phyloP scores from a whole-genome alignment of 257 asterid genomes.

The Haberlea rhodopensis region DNA sequence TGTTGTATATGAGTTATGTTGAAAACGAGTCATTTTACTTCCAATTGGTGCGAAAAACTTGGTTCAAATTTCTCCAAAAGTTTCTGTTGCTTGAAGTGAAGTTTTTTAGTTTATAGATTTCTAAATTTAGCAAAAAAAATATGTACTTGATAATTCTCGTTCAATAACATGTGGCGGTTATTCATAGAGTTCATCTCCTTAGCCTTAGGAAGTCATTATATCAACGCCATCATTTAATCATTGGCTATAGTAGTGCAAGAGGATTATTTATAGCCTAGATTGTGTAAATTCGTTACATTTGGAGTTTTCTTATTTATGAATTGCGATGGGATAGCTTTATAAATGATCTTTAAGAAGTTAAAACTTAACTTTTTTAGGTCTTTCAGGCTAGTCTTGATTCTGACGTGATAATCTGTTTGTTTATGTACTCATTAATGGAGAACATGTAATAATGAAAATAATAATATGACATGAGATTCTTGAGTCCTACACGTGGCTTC shows the following conservation, averaged over 20 bases:
- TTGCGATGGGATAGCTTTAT: background rate
- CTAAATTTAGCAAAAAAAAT: background rate
- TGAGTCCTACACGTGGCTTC: background rate
- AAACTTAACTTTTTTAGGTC: slow-evolving; percentile 5
- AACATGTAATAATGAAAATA: slow-evolving; percentile 2
- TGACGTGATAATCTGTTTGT: background rate
- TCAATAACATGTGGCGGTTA: background rate
- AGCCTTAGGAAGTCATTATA: background rate
- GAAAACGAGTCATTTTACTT: background rate
- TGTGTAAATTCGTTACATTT: background rate
- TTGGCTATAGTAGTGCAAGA: background rate
- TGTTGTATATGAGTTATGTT: background rate
- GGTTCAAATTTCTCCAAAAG: background rate
- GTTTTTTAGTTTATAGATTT: background rate
- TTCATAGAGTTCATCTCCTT: background rate
- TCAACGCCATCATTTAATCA: background rate
- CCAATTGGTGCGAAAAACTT: background rate
- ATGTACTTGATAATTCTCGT: background rate
- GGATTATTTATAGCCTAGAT: background rate
- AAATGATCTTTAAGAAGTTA: background rate
- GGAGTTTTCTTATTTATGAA: background rate
- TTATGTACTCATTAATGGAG: background rate
- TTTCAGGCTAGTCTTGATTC: slow-evolving; percentile 22
- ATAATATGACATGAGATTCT: background rate
- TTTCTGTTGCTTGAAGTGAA: background rate